Evolutionary conservation across 2,329 filamentous ascomycete genomes (phyloP).

Genomic region (Penicillium sclerotiorum): DNA sequence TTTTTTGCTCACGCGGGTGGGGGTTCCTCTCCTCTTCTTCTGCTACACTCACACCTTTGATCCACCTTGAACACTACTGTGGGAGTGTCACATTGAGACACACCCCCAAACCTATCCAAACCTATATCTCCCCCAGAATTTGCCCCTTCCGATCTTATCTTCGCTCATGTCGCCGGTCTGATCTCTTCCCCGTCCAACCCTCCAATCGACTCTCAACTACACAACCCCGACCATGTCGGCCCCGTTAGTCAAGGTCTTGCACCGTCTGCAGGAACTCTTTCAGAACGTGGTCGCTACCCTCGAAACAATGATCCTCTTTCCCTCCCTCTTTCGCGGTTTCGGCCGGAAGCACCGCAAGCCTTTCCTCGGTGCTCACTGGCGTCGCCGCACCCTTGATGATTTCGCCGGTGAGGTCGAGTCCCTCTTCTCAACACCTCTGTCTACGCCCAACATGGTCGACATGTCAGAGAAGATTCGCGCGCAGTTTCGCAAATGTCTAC

Average conservation of each 20-base stretch:
- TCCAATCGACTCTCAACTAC: slow-evolving; percentile 2
- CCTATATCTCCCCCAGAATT: slow-evolving; percentile 14
- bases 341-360: slow-evolving; percentile 35
- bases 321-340: slow-evolving; percentile 40
- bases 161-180: slow-evolving; percentile 17
- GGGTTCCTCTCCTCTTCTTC: slow-evolving; percentile 7
- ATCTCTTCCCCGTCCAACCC: slow-evolving; percentile 9
- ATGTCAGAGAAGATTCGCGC: slow-evolving; percentile 50
- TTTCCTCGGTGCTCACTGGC: slow-evolving; percentile 38
- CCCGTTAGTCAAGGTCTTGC: slow-evolving; percentile 42
- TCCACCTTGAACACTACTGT: slow-evolving; percentile 26
- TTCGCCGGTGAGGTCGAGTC: slow-evolving; percentile 43
- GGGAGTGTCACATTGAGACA: slow-evolving; percentile 27
- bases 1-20: slow-evolving; percentile 11
- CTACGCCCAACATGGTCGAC: slow-evolving; percentile 39
- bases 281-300: slow-evolving; percentile 42
- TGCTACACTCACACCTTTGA: slow-evolving; percentile 18
- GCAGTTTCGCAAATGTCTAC: slow-evolving; percentile 59
- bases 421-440: slow-evolving; percentile 41
- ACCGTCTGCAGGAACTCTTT: slow-evolving; percentile 45
- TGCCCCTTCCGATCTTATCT: slow-evolving; percentile 14
- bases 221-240: slow-evolving; percentile 33
- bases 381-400: slow-evolving; percentile 40
- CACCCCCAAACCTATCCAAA: slow-evolving; percentile 16
- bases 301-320: slow-evolving; percentile 45